Percentiles rank a stretch among this genome's conserved stretches.
phyloP scores from a whole-genome alignment of 805 yeast genomes.

The Wickerhamiella lipophila region DNA sequence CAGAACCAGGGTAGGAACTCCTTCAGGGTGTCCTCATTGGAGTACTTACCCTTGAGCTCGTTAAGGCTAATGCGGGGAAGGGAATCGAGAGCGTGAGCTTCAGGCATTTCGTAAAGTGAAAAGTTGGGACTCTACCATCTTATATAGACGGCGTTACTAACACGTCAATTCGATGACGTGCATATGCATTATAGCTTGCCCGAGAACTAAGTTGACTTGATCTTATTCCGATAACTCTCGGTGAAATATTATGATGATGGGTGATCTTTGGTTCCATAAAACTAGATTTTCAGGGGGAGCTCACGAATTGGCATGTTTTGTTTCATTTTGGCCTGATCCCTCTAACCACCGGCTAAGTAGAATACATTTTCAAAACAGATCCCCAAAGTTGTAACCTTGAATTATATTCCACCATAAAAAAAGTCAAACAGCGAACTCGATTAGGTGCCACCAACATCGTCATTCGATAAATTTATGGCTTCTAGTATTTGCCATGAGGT shows the following conservation, averaged over 20 bases:
- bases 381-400: too few species aligned
- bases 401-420: too few species aligned
- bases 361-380: too few species aligned
- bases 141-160: not conserved
- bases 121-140: not conserved
- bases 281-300: too few species aligned
- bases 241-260: too few species aligned
- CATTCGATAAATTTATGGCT: too few species aligned
- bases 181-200: slow-evolving; percentile 1
- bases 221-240: too few species aligned
- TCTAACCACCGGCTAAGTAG: too few species aligned
- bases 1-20: slow-evolving; percentile 96
- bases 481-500: not conserved
- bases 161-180: not conserved
- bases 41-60: slow-evolving; percentile 85
- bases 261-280: not conserved
- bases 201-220: not conserved
- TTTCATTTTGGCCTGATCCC: too few species aligned
- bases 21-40: slow-evolving; percentile 93
- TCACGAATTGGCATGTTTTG: too few species aligned
- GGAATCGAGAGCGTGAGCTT: slow-evolving; percentile 77
- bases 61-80: slow-evolving; percentile 45
- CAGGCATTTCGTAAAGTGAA: slow-evolving; percentile 12
- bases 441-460: too few species aligned
- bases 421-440: too few species aligned